Evolutionary conservation across 805 yeast species (phyloP).

Genomic region (Candida xiaguanensis): DNA sequence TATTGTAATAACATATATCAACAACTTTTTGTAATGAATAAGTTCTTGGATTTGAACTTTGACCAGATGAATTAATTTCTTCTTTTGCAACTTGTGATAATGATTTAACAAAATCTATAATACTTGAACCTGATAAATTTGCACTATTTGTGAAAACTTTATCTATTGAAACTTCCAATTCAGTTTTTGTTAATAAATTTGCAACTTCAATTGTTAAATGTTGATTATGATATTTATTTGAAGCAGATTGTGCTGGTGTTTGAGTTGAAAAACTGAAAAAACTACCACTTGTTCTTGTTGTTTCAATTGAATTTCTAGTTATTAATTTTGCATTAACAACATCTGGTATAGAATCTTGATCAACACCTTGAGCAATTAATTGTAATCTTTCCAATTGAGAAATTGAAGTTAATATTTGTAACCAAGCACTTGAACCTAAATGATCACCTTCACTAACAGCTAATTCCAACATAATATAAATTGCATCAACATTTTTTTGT

Average conservation of each 20-base stretch:
- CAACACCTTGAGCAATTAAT: conserved; percentile 81
- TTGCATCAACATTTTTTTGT: conserved; percentile 77
- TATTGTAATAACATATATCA: conserved; percentile 95
- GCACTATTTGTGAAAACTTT: conserved; percentile 82
- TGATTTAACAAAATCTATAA: conserved; percentile 82
- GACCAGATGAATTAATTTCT: conserved; percentile 86
- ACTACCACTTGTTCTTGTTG: conserved; percentile 34
- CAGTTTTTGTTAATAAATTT: conserved; percentile 56
- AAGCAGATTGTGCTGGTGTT: conserved; percentile 63
- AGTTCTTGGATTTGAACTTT: conserved; percentile 79
- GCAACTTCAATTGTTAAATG: conserved; percentile 58
- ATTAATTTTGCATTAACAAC: conserved; percentile 72
- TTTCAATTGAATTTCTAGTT: conserved; percentile 51
- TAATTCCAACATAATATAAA: conserved; percentile 66
- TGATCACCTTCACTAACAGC: conserved; percentile 78
- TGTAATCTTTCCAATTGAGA: conserved; percentile 92
- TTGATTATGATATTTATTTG: conserved; percentile 68
- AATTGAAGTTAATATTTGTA: conserved; percentile 70
- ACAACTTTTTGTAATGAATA: conserved; percentile 93
- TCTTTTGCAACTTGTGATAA: conserved; percentile 82
- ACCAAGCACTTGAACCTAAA: conserved; percentile 71
- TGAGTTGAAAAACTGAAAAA: conserved; percentile 57
- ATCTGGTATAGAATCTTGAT: conserved; percentile 82
- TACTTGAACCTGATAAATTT: conserved; percentile 75
- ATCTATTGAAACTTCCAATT: conserved; percentile 77